Percentiles rank a stretch among this genome's conserved stretches.
phyloP scores from a whole-genome alignment of 129 eudicot genomes.

The Heracleum sosnowskyi region DNA sequence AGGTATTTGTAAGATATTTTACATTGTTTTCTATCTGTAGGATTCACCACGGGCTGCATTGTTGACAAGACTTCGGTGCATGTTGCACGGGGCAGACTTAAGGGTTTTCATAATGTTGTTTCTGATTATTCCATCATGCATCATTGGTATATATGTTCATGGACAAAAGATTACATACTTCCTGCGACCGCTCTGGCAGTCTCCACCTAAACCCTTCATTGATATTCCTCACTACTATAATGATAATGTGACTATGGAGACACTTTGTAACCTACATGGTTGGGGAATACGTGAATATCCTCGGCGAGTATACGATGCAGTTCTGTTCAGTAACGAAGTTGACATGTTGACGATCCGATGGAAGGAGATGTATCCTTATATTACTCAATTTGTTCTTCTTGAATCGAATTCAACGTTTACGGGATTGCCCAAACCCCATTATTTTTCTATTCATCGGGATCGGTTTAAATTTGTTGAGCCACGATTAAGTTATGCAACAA shows the following conservation, averaged over 20 bases:
- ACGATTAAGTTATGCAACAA: slow-evolving; percentile 44
- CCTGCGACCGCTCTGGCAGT: slow-evolving; percentile 55
- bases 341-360: slow-evolving; percentile 64
- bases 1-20: not conserved
- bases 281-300: slow-evolving; percentile 62
- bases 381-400: slow-evolving; percentile 49
- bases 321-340: slow-evolving; percentile 50
- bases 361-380: slow-evolving; percentile 54
- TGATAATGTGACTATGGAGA: slow-evolving; percentile 36
- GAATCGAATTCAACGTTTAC: slow-evolving; percentile 67
- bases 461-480: slow-evolving; percentile 42
- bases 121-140: slow-evolving; percentile 32
- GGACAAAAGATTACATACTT: slow-evolving; percentile 58
- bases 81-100: slow-evolving; percentile 38
- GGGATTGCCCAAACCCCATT: slow-evolving; percentile 34
- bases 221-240: slow-evolving; percentile 44
- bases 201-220: slow-evolving; percentile 50
- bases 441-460: slow-evolving; percentile 32
- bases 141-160: slow-evolving; percentile 30
- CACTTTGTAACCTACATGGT: slow-evolving; percentile 49
- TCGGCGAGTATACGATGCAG: slow-evolving; percentile 59
- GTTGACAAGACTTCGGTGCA: slow-evolving; percentile 38
- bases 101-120: slow-evolving; percentile 25
- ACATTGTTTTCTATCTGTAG: not conserved
- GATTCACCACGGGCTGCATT: slow-evolving; percentile 10